Base-by-base conservation (phyloP, 1,284 basidiomycete genomes). In the Trichosporon sp. region DNA sequence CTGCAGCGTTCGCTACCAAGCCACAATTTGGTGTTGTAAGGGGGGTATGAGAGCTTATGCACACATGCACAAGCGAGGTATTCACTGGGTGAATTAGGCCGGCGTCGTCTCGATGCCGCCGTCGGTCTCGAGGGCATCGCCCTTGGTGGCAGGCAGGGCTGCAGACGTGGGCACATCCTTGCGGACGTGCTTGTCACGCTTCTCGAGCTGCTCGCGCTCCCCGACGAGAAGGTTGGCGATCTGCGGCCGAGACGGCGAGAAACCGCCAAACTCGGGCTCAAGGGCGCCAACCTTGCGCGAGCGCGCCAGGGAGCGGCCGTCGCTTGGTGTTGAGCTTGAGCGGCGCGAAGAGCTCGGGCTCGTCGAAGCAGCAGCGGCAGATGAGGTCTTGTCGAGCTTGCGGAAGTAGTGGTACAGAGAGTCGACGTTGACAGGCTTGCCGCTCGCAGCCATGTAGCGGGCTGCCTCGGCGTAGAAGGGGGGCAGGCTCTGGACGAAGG, bases 161-260 rank as follows among this genome's bases (percentile, higher is more conserved):
- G 51, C n/a, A n/a, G 43, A 46, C 14, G 43, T 46, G 16, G 43
- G 43, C 43, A 46, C 43, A 11, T 46, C 43, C 43, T 46, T 46
- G 43, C 43, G 14, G 16, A 46, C 43, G 4, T 11, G 43, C 32
- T 16, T 48, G 3, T 56, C 14, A 35, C 14, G n/a, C 48, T 69
- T 38, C 19, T 21, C 51, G 68, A 19, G 16, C 59, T 63, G 21
- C 46, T 26, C 35, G 31, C 46, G 66, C n/a, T 66, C 54, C 5
- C 32, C 12, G 31, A 66, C 43, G 8, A 71, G 26, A 1, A 73
- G 68, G 64, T 71, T 69, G 40, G 68, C 63, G n/a, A 71, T 54
- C n/a, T 67, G 66, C 8, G 72, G 72, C 6, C 72, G 68, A 1
- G 72, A 71, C 0, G 72, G 72, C 7, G 72, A 70, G 32, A 73